Base-by-base conservation (phyloP, 1,139 yeast species). In the Yamadazyma dushanensis region DNA sequence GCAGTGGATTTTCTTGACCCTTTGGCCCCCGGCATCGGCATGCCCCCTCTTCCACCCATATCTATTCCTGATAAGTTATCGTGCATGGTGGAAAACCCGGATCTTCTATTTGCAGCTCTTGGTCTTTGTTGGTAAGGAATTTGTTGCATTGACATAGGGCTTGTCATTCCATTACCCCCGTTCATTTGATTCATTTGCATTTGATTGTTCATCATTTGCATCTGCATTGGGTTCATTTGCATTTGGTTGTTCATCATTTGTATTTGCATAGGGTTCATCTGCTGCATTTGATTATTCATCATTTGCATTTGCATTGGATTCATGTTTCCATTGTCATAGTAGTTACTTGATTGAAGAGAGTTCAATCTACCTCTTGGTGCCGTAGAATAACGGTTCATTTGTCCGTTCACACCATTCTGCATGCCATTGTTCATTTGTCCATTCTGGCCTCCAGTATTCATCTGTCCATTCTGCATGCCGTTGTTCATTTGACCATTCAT, bases 11-110 rank as follows among this genome's bases (percentile, higher is more conserved):
- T 46, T 19, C 50, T 34, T 10, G 46, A 37, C 8, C 35, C 32
- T 41, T 45, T 32, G 23, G 39, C 24, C 8, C 51, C 52, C 1
- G 68, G 63, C 54, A 55, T 54, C 33, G 75, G 76, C 76, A 70
- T 70, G 9, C 76, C 76, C n/a, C 73, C 76, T 46, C 76, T 59
- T 8, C 75, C 76, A 10, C 76, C 76, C 61, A 68, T 59, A 49
- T 70, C 76, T 21, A 69, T 45, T 3, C 70, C 69, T 22, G 61
- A 61, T 18, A 61, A 46, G 35, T 57, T 61, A 8, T 62, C 66
- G 31, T 52, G 56, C 56, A 61, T 35, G 43, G 54, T 14, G 3
- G 72, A 68, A 46, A 58, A 59, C 10, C 55, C 63, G 0, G 73
- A 64, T 18, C 73, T 59, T 34, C 74, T 61, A 41, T 62, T 61